These are phyloP conservation scores for Tricholoma saponaceum DNA, from an alignment of 768 basidiomycete genomes.

Conservation along the genomic window DNA sequence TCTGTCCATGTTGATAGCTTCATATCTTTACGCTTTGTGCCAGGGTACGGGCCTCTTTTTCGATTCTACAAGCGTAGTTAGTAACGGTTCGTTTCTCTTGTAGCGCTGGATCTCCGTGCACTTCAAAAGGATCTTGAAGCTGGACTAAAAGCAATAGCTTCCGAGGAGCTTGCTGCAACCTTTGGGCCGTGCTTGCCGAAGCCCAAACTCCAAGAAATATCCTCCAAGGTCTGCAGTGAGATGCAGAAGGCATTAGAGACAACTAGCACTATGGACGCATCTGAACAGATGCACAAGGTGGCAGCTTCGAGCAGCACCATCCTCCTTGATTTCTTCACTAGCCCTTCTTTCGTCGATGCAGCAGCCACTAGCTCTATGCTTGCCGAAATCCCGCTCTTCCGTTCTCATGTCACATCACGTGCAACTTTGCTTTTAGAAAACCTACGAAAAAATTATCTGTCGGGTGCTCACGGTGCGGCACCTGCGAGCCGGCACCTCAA, in stretches of 20 bases:
- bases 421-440: slow-evolving; percentile 40
- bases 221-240: slow-evolving; percentile 32
- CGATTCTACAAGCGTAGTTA: neutral
- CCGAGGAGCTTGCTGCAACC: slow-evolving; percentile 42
- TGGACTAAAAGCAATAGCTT: slow-evolving; percentile 42
- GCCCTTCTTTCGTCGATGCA: slow-evolving; percentile 28
- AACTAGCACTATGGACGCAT: slow-evolving; percentile 70
- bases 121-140: slow-evolving; percentile 62
- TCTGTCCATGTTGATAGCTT: slow-evolving; percentile 66
- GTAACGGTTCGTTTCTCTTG: neutral
- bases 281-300: slow-evolving; percentile 65
- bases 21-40: slow-evolving; percentile 69
- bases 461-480: slow-evolving; percentile 52
- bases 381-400: slow-evolving; percentile 48
- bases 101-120: slow-evolving; percentile 80
- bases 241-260: slow-evolving; percentile 55
- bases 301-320: slow-evolving; percentile 57
- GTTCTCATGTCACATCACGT: slow-evolving; percentile 45
- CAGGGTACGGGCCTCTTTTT: slow-evolving; percentile 40
- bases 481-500: slow-evolving; percentile 68
- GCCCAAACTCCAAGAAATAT: slow-evolving; percentile 27
- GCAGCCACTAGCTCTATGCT: slow-evolving; percentile 26
- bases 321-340: slow-evolving; percentile 60
- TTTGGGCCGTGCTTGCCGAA: slow-evolving; percentile 39
- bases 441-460: slow-evolving; percentile 54